Percentiles rank a stretch among this genome's conserved stretches.
These are phyloP conservation scores for Verticillium klebahnii DNA, from an alignment of 2,329 filamentous ascomycete species.

Conservation along the genomic window DNA sequence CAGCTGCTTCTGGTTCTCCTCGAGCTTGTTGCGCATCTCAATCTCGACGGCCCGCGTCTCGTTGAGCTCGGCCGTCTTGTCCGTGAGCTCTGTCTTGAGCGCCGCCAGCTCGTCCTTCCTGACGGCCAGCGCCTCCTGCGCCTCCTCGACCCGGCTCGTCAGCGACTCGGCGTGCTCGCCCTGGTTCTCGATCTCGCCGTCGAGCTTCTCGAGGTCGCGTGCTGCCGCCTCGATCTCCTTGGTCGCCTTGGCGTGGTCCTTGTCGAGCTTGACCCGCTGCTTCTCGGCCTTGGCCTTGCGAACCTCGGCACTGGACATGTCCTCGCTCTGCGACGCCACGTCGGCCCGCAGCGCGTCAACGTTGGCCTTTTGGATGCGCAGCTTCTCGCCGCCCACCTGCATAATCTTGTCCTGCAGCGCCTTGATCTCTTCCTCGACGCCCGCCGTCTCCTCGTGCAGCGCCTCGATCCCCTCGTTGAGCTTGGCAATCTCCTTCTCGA, in stretches of 20 bases:
- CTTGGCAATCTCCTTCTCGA: slow-evolving; percentile 74
- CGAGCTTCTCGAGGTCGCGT: slow-evolving; percentile 70
- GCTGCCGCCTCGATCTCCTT: slow-evolving; percentile 71
- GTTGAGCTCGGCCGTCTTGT: slow-evolving; percentile 81
- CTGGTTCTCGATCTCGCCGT: slow-evolving; percentile 75
- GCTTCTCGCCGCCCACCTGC: slow-evolving; percentile 91
- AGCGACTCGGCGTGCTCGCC: slow-evolving; percentile 69
- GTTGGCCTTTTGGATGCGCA: slow-evolving; percentile 84
- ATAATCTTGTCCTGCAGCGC: slow-evolving; percentile 93
- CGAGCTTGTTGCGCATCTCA: slow-evolving; percentile 97
- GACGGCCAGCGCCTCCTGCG: slow-evolving; percentile 68
- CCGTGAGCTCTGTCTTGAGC: slow-evolving; percentile 81
- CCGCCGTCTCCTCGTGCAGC: slow-evolving; percentile 79
- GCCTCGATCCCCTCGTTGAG: slow-evolving; percentile 75
- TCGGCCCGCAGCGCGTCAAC: slow-evolving; percentile 87
- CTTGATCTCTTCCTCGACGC: slow-evolving; percentile 90
- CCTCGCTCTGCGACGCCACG: slow-evolving; percentile 74
- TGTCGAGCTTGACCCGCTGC: slow-evolving; percentile 80
- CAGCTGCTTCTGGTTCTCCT: slow-evolving; percentile 89
- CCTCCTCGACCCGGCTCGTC: slow-evolving; percentile 71
- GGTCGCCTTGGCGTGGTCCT: slow-evolving; percentile 71
- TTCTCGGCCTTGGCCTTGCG: slow-evolving; percentile 92
- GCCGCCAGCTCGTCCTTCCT: slow-evolving; percentile 77
- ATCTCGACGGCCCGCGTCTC: slow-evolving; percentile 87
- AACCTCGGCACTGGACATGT: slow-evolving; percentile 81